Base-by-base conservation (phyloP, 768 basidiomycete species). In the Pisolithus microcarpus region DNA sequence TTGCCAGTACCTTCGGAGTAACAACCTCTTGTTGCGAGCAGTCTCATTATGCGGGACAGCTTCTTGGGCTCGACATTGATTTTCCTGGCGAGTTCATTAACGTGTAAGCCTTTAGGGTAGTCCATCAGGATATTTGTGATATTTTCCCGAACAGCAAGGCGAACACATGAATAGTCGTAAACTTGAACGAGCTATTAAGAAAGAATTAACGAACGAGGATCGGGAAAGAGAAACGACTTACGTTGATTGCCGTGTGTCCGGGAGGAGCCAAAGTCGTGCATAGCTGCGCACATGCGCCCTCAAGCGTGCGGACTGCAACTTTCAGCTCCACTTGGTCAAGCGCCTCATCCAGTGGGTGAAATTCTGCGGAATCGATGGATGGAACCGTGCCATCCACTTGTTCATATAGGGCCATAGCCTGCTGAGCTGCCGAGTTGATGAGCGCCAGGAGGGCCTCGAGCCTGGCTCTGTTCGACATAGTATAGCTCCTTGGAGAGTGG, bases 211-310 rank as follows among this genome's bases (percentile, higher is more conserved):
- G 8, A 31, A 31, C 30, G 30, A 10, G 30, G 9, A 11, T 31
- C 31, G n/a, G 0, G 24, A 42, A 18, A 42, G 23, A 28, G 10
- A 6, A 1, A 24, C 9, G 44, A n/a, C 65, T 38, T 47, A 72
- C 70, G 30, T 69, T 70, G 38, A 62, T 51, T 2, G 61, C 60
- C 3, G 59, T 63, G 45, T 70, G 69, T 6, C 56, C 48, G n/a
- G 70, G 71, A 0, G 60, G 69, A 11, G 69, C 67, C 11, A 71
- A 58, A 18, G 67, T 65, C 8, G 63, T 45, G 51, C 69, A 68
- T 31, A 72, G 38, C 51, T 69, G 71, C 15, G 59, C 58, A 52
- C 69, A 69, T 7, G 59, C 57, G 26, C 54, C 38, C 40, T 74
- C 73, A 46, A 76, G 59, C 1, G 71, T 70, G 36, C 72, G 68